Conservation (phyloP, 371 early-diverging fungal genomes). For the Haplosporangium sp. region DNA sequence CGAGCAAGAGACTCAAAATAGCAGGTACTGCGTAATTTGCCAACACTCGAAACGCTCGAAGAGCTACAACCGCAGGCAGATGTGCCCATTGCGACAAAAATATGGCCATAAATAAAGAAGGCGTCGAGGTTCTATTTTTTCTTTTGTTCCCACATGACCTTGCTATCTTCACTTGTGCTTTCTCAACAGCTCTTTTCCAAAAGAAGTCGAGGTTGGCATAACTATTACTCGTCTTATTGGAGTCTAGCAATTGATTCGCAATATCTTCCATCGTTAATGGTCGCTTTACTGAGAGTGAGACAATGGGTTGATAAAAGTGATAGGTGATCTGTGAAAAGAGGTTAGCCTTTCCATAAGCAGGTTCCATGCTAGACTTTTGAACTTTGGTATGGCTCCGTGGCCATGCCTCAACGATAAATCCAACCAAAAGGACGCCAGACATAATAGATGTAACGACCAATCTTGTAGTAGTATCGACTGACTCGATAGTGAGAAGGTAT, state of each 20-base stretch:
- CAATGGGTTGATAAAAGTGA: slow-evolving; percentile 24
- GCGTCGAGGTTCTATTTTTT: not conserved
- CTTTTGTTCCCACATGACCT: not conserved
- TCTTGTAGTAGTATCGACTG: not conserved
- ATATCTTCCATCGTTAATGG: slow-evolving; percentile 16
- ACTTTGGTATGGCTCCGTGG: slow-evolving; percentile 23
- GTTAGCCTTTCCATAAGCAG: slow-evolving; percentile 37
- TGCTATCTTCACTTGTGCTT: not conserved
- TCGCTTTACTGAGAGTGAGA: slow-evolving; percentile 5
- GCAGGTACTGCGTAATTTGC: slow-evolving; percentile 14
- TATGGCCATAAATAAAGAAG: slow-evolving; percentile 6
- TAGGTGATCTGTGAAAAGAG: slow-evolving; percentile 19
- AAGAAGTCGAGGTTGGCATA: slow-evolving; percentile 1
- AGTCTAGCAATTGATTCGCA: slow-evolving; percentile 1
- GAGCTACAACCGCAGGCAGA: not conserved
- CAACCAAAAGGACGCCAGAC: slow-evolving; percentile 1
- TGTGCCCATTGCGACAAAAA: not conserved
- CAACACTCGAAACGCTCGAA: slow-evolving; percentile 1
- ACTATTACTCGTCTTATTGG: not conserved
- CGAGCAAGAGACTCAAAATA: slow-evolving; percentile 18
- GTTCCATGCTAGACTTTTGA: slow-evolving; percentile 3
- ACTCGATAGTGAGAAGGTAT: not conserved
- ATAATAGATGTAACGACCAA: not conserved
- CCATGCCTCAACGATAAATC: slow-evolving; percentile 31
- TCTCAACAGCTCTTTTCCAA: not conserved